Conservation (phyloP, 2,329 filamentous ascomycete species). For the Colletotrichum filicis region DNA sequence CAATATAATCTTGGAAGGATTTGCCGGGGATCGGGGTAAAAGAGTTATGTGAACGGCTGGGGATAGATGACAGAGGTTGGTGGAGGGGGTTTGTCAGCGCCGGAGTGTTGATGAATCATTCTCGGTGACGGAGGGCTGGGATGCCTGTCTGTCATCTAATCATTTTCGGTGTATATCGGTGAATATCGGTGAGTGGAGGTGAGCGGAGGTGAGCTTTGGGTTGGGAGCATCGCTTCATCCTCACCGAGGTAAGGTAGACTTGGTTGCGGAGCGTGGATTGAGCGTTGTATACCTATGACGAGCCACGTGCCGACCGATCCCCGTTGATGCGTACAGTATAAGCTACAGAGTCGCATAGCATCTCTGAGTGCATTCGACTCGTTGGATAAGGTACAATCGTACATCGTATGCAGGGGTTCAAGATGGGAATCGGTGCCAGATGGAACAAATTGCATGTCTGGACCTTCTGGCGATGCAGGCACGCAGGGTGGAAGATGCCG, state of each 20-base stretch:
- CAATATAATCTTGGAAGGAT: neutral
- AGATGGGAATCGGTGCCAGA: neutral
- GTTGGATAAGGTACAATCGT: neutral
- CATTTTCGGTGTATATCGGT: neutral
- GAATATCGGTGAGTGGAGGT: neutral
- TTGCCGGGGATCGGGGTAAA: neutral
- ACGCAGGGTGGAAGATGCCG: slow-evolving; percentile 27
- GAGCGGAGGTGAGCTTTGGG: too few relatives aligned
- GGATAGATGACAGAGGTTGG: too few relatives aligned
- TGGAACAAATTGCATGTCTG: neutral
- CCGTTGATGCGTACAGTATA: neutral
- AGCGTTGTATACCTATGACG: neutral
- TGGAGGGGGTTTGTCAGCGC: neutral
- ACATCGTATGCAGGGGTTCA: neutral
- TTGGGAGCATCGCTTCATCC: neutral
- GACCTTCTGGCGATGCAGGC: neutral
- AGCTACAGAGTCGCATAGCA: neutral
- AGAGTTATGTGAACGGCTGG: neutral
- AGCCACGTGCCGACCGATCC: neutral
- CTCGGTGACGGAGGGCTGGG: neutral
- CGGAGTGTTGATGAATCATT: neutral
- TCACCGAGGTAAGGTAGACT: neutral
- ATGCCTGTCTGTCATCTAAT: neutral
- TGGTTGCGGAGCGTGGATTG: neutral
- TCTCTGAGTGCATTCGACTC: neutral